Evolutionary conservation across 2,329 filamentous ascomycete species (phyloP).

Genomic region (Phaeosphaeriaceae sp.): DNA sequence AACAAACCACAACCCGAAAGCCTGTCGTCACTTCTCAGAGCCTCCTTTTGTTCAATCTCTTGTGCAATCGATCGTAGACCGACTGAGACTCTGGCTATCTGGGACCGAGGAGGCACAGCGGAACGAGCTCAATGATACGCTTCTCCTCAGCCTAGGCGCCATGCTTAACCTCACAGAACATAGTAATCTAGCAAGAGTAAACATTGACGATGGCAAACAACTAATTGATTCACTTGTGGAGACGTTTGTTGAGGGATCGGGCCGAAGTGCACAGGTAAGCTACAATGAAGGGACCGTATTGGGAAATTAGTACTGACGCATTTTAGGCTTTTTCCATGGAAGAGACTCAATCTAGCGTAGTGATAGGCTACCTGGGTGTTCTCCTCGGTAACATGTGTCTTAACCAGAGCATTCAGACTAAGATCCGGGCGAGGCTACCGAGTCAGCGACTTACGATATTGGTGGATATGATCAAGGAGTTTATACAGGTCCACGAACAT

Average conservation of each 20-base stretch:
- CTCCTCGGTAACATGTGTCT: slow-evolving; percentile 82
- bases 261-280: slow-evolving; percentile 71
- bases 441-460: slow-evolving; percentile 57
- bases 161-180: slow-evolving; percentile 89
- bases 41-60: slow-evolving; percentile 57
- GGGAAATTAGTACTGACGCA: slow-evolving; percentile 18
- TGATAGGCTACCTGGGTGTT: slow-evolving; percentile 84
- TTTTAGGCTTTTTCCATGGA: slow-evolving; percentile 61
- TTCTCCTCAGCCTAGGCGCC: slow-evolving; percentile 79
- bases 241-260: slow-evolving; percentile 72
- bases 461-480: slow-evolving; percentile 66
- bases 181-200: slow-evolving; percentile 62
- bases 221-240: slow-evolving; percentile 66
- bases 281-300: not conserved
- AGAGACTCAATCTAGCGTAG: slow-evolving; percentile 80
- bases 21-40: slow-evolving; percentile 71
- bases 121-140: slow-evolving; percentile 65
- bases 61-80: slow-evolving; percentile 32
- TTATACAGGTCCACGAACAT: slow-evolving; percentile 64
- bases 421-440: slow-evolving; percentile 53
- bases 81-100: slow-evolving; percentile 30
- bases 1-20: slow-evolving; percentile 77
- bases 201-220: slow-evolving; percentile 43
- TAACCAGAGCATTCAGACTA: slow-evolving; percentile 52
- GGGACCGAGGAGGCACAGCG: slow-evolving; percentile 58